Conservation (phyloP, 2,329 filamentous ascomycete genomes). For the Dactylellina parvicollis region DNA sequence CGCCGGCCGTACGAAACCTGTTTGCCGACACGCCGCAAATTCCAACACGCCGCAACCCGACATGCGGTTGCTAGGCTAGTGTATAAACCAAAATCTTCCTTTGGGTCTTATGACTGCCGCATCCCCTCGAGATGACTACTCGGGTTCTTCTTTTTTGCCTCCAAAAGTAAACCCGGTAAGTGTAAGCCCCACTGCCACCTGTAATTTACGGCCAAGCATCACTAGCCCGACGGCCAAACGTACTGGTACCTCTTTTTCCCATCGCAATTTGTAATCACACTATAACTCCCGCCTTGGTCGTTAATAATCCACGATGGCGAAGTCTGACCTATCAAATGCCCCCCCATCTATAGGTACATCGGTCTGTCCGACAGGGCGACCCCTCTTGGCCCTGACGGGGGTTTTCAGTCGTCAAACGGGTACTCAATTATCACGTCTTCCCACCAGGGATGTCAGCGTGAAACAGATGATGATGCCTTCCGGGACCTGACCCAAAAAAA, state of each 20-base stretch:
- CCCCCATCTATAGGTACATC: conserved; percentile 8
- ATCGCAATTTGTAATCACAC: conserved; percentile 52
- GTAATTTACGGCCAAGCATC: conserved; percentile 19
- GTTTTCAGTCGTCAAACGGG: conserved; percentile 9
- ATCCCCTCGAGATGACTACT: conserved; percentile 37
- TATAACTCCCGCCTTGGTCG: conserved; percentile 18
- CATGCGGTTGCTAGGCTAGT: not conserved
- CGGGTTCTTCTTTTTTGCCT: conserved; percentile 30
- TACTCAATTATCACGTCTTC: conserved; percentile 20
- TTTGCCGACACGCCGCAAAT: conserved; percentile 10
- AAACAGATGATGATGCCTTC: conserved; percentile 36
- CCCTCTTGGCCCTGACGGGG: not conserved
- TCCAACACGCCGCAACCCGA: conserved; percentile 54
- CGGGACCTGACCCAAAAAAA: not conserved
- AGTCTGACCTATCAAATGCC: conserved; percentile 18
- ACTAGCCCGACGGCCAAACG: not conserved
- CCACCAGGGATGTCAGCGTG: conserved; percentile 10
- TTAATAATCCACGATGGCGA: conserved; percentile 42
- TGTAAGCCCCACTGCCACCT: conserved; percentile 50
- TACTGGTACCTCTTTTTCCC: not conserved
- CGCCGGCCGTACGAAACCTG: not conserved
- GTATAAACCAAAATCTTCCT: not conserved
- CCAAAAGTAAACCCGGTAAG: conserved; percentile 17
- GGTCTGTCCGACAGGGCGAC: conserved; percentile 32
- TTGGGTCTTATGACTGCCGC: conserved; percentile 9